A percentile compares a stretch with the other conserved stretches of the same genome.
Conservation (phyloP, 2,329 filamentous ascomycete species). For the Cercospora sojina region DNA sequence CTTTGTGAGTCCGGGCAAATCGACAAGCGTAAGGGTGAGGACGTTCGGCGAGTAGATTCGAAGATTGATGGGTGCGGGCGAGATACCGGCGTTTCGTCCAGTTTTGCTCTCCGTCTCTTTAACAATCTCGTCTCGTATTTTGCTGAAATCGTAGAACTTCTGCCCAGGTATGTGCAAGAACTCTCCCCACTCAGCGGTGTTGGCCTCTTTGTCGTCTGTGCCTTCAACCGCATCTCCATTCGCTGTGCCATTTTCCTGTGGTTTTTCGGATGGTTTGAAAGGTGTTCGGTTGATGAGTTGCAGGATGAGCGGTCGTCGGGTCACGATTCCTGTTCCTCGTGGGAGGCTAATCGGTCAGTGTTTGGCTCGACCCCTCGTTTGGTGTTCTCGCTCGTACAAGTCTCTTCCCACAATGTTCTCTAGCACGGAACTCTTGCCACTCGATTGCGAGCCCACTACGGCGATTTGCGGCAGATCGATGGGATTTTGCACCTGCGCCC, state of each 20-base stretch:
- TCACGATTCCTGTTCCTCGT: constrained; percentile 96
- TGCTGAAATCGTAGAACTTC: constrained; percentile 97
- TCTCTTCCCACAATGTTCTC: constrained; percentile 99
- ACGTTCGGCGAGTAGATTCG: constrained; percentile 98
- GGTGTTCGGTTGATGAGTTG: constrained; percentile 89
- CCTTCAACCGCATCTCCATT: constrained; percentile 68
- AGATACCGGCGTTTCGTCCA: constrained; percentile 93
- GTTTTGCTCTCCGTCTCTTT: constrained; percentile 96
- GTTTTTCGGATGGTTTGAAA: constrained; percentile 50
- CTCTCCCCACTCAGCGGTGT: constrained; percentile 96
- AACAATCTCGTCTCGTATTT: constrained; percentile 96
- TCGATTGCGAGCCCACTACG: constrained; percentile 97
- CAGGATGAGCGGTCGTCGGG: constrained; percentile 89
- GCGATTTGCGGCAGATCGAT: constrained; percentile 98
- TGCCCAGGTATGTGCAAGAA: constrained; percentile 96
- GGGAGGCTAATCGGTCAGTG: constrained; percentile 65
- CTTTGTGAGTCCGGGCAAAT: constrained; percentile 93
- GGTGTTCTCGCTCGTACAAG: constrained; percentile 67
- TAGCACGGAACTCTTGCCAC: constrained; percentile 97
- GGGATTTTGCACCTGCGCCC: constrained; percentile 81
- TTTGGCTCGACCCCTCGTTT: background rate
- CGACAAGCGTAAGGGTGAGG: constrained; percentile 91
- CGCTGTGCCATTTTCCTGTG: constrained; percentile 69
- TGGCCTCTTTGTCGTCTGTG: constrained; percentile 80
- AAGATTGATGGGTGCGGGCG: constrained; percentile 92